Conservation (phyloP, 306 rosid genomes). For the Cucumis melo region DNA sequence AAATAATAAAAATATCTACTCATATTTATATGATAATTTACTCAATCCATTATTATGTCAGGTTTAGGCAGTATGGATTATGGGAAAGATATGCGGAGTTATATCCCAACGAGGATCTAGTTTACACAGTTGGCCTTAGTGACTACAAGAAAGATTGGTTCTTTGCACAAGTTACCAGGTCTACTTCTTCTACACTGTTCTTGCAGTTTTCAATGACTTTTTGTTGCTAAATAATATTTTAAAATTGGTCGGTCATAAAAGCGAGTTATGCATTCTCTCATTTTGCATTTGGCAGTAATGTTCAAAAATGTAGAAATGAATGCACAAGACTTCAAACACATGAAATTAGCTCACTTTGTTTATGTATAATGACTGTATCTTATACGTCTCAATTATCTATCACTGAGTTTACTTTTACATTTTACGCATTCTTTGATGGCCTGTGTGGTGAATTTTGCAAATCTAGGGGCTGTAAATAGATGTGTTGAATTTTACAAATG, state of each 20-base stretch:
- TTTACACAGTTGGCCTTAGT: conserved; percentile 16
- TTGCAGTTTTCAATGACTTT: not conserved
- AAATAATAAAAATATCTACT: not conserved
- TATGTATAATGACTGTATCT: not conserved
- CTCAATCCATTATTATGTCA: not conserved
- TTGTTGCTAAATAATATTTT: not conserved
- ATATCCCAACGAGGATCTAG: conserved; percentile 23
- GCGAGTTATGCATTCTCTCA: not conserved
- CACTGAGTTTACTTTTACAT: not conserved
- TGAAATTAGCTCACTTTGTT: not conserved
- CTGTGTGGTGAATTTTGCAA: not conserved
- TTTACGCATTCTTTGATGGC: not conserved
- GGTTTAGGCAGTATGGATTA: conserved; percentile 37
- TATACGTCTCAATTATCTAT: not conserved
- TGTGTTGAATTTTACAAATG: not conserved
- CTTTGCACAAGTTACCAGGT: conserved; percentile 53
- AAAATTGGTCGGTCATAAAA: not conserved
- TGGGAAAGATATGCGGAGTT: conserved; percentile 35
- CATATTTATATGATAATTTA: not conserved
- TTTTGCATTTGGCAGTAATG: not conserved
- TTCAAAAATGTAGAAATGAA: not conserved
- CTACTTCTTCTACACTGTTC: not conserved
- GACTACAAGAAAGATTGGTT: conserved; percentile 29
- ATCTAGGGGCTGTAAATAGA: not conserved
- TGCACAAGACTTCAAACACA: no score